Evolutionary conservation across 2,329 filamentous ascomycete genomes (phyloP), one percentile per base, ranked within the genome.

Genomic region (Didymella pomorum): DNA sequence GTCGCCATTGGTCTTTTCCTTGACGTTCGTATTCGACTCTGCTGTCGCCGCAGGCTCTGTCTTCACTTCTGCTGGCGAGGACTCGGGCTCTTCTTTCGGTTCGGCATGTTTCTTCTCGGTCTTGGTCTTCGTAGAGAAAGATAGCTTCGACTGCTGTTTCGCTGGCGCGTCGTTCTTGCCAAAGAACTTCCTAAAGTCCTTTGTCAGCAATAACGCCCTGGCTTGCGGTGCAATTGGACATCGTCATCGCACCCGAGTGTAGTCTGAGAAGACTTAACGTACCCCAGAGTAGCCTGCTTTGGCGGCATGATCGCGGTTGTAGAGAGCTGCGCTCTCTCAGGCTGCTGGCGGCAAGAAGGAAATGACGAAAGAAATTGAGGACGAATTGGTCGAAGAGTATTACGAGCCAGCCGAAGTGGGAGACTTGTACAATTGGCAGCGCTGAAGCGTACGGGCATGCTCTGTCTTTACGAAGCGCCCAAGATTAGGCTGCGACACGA

Each of bases 231-330:
- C 31, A 31, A 55, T 46, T 50, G 35, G 56, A 42, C 37, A 25
- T 60, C 29, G 37, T 63, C 52, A 60, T 77, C 81, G 78, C 86
- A 93, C 90, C 88, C 86, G 77, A 94, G 80, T 68, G 88, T 92
- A 73, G 84, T 86, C 82, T 94, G 91, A 64, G 84, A 83, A 70
- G 87, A 80, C 79, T 86, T 89, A 63, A 94, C 92, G 80, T 95
- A 96, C 93, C 91, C 91, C 77, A 96, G 80, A 61, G 91, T 96
- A 71, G 90, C 87, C 80, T 96, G 92, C 76, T 91, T 93, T 20
- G 80, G 80, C 48, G 80, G 67, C 81, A 83, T 83, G 41, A 49
- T 62, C 67, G 60, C 60, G n/a, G 60, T 42, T 57, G 44, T 58
- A 47, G 55, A 46, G 18, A 26, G 43, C 44, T 39, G 55, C 31